These are phyloP conservation scores for Coniferiporia sulphurascens DNA, from an alignment of 1,284 basidiomycete species.

Conservation along the genomic window DNA sequence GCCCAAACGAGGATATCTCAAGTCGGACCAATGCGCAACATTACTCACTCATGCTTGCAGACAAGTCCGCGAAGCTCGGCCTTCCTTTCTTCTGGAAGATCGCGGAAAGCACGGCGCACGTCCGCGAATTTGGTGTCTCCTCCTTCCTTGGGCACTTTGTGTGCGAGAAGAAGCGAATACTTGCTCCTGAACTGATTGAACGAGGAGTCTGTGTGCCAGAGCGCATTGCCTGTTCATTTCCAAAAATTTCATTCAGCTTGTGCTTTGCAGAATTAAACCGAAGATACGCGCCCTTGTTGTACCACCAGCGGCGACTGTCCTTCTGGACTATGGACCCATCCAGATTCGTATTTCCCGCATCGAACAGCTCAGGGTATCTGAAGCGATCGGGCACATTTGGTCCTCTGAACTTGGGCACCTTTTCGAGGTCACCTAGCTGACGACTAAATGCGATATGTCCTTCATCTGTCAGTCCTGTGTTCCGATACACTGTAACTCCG, in stretches of 20 bases:
- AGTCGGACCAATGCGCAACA: background rate
- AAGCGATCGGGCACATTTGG: conserved; percentile 20
- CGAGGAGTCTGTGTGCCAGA: conserved; percentile 27
- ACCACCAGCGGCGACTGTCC: conserved; percentile 21
- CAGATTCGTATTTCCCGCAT: conserved; percentile 22
- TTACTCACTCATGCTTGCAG: conserved; percentile 22
- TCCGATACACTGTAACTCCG: conserved; percentile 26
- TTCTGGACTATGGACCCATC: conserved; percentile 21
- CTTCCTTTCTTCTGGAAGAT: conserved; percentile 24
- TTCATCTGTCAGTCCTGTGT: conserved; percentile 24
- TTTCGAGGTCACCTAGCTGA: conserved; percentile 23
- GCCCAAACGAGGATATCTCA: background rate
- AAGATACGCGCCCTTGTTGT: conserved; percentile 17
- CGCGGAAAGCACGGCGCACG: conserved; percentile 25
- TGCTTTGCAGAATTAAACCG: background rate
- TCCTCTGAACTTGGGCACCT: conserved; percentile 21
- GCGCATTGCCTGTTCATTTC: conserved; percentile 20
- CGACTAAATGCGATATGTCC: conserved; percentile 24
- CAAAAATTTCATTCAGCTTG: background rate
- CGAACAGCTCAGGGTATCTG: conserved; percentile 23
- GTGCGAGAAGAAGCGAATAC: conserved; percentile 27
- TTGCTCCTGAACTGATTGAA: conserved; percentile 27
- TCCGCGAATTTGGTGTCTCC: conserved; percentile 29
- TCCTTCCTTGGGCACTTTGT: conserved; percentile 25
- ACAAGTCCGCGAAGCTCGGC: conserved; percentile 26